A percentile compares a stretch with the other conserved stretches of the same genome.
phyloP scores from a whole-genome alignment of 805 yeast genomes.

The Lipomyces yamanashiensis region DNA sequence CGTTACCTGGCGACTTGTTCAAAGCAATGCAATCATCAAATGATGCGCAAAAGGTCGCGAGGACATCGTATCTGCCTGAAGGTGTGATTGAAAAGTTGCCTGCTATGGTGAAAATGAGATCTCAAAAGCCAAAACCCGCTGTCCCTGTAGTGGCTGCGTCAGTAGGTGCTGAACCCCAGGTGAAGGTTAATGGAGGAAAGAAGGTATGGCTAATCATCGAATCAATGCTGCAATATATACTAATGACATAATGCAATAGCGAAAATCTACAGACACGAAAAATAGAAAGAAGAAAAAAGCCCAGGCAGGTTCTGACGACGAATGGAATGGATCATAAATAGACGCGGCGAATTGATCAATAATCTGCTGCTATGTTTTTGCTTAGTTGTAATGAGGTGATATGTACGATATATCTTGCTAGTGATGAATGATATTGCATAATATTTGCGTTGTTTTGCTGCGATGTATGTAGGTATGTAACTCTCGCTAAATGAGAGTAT shows the following conservation, averaged over 20 bases:
- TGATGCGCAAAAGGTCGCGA: conserved; percentile 55
- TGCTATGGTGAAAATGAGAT: conserved; percentile 9
- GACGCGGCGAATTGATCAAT: not conserved
- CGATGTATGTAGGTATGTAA: too few species aligned
- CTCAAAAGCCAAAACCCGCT: conserved; percentile 7
- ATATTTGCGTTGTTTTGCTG: not conserved
- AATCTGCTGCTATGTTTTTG: not conserved
- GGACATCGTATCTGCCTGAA: conserved; percentile 19
- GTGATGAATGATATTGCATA: not conserved
- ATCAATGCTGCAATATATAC: not conserved
- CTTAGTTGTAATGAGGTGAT: not conserved
- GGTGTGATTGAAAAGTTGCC: conserved; percentile 23
- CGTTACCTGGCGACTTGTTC: conserved; percentile 71
- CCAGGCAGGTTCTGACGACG: conserved; percentile 24
- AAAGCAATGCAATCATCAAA: conserved; percentile 60
- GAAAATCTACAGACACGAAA: conserved; percentile 17
- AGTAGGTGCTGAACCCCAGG: not conserved
- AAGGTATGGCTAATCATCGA: conserved; percentile 3
- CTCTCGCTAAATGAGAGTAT: too few species aligned
- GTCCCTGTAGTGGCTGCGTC: not conserved
- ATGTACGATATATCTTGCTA: not conserved
- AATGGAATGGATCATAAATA: conserved; percentile 9
- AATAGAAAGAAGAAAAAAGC: conserved; percentile 18
- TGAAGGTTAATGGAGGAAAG: not conserved
- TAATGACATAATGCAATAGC: not conserved